Conservation (phyloP, 1,284 basidiomycete genomes). For the Ustilago crameri region DNA sequence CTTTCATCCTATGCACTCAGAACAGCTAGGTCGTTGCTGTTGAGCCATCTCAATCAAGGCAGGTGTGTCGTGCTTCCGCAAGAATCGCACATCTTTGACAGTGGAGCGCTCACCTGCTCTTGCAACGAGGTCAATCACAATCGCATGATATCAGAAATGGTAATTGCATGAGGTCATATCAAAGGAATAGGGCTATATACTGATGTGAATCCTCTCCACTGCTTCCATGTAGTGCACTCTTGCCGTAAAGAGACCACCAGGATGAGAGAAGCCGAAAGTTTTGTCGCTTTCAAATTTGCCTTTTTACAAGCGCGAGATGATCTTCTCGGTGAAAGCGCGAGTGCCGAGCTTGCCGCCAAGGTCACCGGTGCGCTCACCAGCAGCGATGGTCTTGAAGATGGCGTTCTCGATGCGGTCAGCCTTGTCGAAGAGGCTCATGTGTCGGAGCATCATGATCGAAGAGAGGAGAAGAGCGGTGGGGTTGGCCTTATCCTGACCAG, state of each 20-base stretch:
- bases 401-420: constrained; percentile 93
- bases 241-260: neutral
- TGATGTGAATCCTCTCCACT: constrained; percentile 2
- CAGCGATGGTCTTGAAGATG: constrained; percentile 68
- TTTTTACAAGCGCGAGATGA: constrained; percentile 55
- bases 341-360: constrained; percentile 67
- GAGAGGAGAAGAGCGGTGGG: constrained; percentile 94
- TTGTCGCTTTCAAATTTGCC: neutral
- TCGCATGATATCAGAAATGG: constrained; percentile 4
- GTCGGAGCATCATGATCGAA: constrained; percentile 89
- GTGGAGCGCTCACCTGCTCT: no score
- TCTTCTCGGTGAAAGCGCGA: constrained; percentile 60
- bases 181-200: constrained; percentile 28
- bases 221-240: constrained; percentile 2
- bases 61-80: no score
- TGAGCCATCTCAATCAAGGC: no score
- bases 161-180: constrained; percentile 38
- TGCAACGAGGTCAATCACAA: neutral
- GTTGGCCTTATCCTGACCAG: constrained; percentile 88
- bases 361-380: constrained; percentile 62
- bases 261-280: neutral
- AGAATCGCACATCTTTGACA: no score
- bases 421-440: constrained; percentile 89
- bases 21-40: neutral
- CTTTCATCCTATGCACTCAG: neutral